Percentiles rank a stretch among this genome's conserved stretches.
phyloP scores from a whole-genome alignment of 495 filamentous ascomycete genomes.

The Aspergillus saccharolyticus region DNA sequence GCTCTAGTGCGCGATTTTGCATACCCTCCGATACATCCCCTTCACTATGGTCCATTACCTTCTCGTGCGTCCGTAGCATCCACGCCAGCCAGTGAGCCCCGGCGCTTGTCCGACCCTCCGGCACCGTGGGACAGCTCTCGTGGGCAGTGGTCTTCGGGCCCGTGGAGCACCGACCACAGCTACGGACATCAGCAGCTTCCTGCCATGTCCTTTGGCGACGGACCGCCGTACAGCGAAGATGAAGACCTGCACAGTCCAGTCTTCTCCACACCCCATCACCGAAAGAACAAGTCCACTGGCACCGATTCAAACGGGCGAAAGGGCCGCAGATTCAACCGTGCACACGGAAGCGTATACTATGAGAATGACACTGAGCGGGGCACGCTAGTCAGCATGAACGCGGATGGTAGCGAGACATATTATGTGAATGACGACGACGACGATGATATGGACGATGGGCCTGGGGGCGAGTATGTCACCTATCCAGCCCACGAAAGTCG shows the following conservation, averaged over 20 bases:
- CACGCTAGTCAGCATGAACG: conserved; percentile 60
- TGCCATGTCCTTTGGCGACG: conserved; percentile 81
- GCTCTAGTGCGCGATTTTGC: conserved; percentile 93
- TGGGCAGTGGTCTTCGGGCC: conserved; percentile 47
- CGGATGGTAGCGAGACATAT: conserved; percentile 73
- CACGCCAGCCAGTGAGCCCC: conserved; percentile 77
- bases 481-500: conserved; percentile 64
- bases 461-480: conserved; percentile 75
- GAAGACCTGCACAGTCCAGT: conserved; percentile 93
- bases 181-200: conserved; percentile 62
- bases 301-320: conserved; percentile 38
- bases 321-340: conserved; percentile 36
- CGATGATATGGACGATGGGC: conserved; percentile 58
- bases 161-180: conserved; percentile 42
- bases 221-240: conserved; percentile 95
- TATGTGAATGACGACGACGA: conserved; percentile 64
- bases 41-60: conserved; percentile 86
- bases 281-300: conserved; percentile 72
- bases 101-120: conserved; percentile 77
- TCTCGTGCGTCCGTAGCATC: conserved; percentile 75
- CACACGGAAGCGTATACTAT: conserved; percentile 26
- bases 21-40: conserved; percentile 72
- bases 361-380: conserved; percentile 50
- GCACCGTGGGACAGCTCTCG: conserved; percentile 51
- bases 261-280: conserved; percentile 67